A percentile compares a stretch with the other conserved stretches of the same genome.
Evolutionary conservation across 2,329 filamentous ascomycete genomes (phyloP).

Genomic region (Colletotrichum brevisporum): DNA sequence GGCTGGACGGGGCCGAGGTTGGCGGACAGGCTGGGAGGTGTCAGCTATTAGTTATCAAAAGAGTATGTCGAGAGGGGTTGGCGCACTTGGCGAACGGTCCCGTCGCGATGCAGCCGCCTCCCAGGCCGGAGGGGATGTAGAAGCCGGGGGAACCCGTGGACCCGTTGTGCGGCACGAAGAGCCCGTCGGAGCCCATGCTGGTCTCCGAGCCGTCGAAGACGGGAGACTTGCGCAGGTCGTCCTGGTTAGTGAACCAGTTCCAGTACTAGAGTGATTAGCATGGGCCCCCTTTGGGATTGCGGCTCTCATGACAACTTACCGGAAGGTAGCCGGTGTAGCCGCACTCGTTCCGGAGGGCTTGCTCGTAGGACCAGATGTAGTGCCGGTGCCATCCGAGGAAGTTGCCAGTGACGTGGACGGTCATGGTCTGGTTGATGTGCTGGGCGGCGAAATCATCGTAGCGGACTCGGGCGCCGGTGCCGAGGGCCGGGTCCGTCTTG

Average conservation of each 20-base stretch:
- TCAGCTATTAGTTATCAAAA: not conserved
- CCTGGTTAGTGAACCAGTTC: not conserved
- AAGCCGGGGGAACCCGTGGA: slow-evolving; percentile 39
- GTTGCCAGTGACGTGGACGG: slow-evolving; percentile 26
- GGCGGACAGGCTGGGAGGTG: slow-evolving; percentile 41
- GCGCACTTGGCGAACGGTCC: slow-evolving; percentile 48
- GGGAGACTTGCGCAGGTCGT: slow-evolving; percentile 45
- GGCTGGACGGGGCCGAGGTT: slow-evolving; percentile 48
- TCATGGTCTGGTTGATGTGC: slow-evolving; percentile 28
- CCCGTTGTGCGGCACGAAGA: slow-evolving; percentile 45
- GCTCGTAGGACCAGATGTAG: slow-evolving; percentile 31
- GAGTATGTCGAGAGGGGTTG: fast-evolving
- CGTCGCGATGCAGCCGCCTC: slow-evolving; percentile 50
- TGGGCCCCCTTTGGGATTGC: slow-evolving; percentile 39
- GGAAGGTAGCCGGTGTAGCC: slow-evolving; percentile 41
- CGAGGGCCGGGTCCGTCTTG: slow-evolving; percentile 19
- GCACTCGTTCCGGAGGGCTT: slow-evolving; percentile 31
- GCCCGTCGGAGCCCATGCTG: slow-evolving; percentile 56
- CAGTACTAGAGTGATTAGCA: slow-evolving; percentile 45
- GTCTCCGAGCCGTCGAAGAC: slow-evolving; percentile 56
- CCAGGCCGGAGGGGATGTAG: slow-evolving; percentile 51
- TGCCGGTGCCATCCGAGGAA: slow-evolving; percentile 37
- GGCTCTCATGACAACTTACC: not conserved
- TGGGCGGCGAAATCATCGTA: slow-evolving; percentile 40
- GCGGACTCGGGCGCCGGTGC: slow-evolving; percentile 25